Conservation (phyloP, 2,329 filamentous ascomycete genomes). For the Aspergillus proliferans region DNA sequence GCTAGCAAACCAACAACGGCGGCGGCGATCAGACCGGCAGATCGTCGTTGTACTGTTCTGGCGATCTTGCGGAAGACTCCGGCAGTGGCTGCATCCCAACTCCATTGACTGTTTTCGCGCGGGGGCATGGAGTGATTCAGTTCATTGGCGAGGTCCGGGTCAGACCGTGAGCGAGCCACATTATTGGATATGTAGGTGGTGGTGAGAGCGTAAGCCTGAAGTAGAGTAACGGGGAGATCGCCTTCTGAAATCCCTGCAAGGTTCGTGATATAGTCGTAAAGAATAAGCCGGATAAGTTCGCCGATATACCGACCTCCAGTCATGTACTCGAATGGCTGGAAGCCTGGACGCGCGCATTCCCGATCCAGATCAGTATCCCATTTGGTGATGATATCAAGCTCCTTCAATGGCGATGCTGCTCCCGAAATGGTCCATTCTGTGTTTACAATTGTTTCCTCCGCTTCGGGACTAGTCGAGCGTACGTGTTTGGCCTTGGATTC, state of each 20-base stretch:
- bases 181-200: slow-evolving; percentile 69
- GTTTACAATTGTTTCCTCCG: slow-evolving; percentile 68
- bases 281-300: slow-evolving; percentile 65
- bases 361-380: slow-evolving; percentile 66
- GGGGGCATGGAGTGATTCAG: slow-evolving; percentile 50
- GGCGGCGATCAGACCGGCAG: slow-evolving; percentile 67
- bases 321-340: slow-evolving; percentile 81
- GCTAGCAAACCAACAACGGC: slow-evolving; percentile 64
- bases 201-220: slow-evolving; percentile 56
- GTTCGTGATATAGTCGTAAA: slow-evolving; percentile 57
- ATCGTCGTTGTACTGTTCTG: slow-evolving; percentile 63
- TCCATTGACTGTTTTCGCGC: slow-evolving; percentile 44
- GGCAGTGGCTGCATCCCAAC: slow-evolving; percentile 59
- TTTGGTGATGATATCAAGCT: slow-evolving; percentile 54
- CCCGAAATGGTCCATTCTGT: slow-evolving; percentile 81
- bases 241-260: slow-evolving; percentile 34
- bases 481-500: slow-evolving; percentile 54
- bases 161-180: slow-evolving; percentile 49
- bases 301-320: slow-evolving; percentile 72
- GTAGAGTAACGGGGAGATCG: slow-evolving; percentile 50
- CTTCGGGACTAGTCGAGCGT: slow-evolving; percentile 42
- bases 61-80: slow-evolving; percentile 60
- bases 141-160: slow-evolving; percentile 43
- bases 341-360: slow-evolving; percentile 64
- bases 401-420: slow-evolving; percentile 59